Evolutionary conservation across 768 basidiomycete species (phyloP), one percentile per base, ranked within the genome.

Genomic region (Suillus decipiens): DNA sequence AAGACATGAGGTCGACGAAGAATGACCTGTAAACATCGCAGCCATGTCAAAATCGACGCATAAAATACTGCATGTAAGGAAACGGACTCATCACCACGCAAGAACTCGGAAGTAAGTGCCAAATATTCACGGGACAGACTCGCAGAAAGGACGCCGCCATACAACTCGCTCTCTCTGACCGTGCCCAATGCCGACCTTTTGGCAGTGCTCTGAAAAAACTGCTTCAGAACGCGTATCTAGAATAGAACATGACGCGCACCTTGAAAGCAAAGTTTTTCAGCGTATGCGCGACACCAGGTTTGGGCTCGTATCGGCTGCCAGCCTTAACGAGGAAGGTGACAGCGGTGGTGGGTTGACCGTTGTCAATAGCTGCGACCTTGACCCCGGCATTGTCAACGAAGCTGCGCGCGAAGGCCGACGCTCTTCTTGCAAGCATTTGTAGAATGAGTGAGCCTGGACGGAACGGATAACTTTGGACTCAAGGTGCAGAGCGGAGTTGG

Each of bases 241-340:
- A 5, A 61, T 48, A 61, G 43, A 14, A 6, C 1, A 24, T 36
- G 53, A 51, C 34, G 72, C 87, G 55, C 68, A 98, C 96, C 91
- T 97, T 98, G 89, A 96, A 99, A 64, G 95, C 90, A 85, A 95
- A 98, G 86, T 95, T 96, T 85, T 97, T 97, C 77, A 98, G 84
- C 65, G 87, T 89, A 81, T 96, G 93, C 2, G 96, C 95, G 63
- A 95, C 86, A 70, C 96, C 96, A 48, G 94, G 86, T 73, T 89
- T 89, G 66, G 87, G 78, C 82, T 99, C 92, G 75, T 87, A 95
- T 71, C 97, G 82, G 72, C 88, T 88, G 61, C 96, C 96, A 61
- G 93, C 96, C 77, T 95, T 96, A 76, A 97, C 87, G 66, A 96
- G 84, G 71, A 98, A 82, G 57, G 95, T 94, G 73, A 99, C 86